A percentile compares a stretch with the other conserved stretches of the same genome.
Evolutionary conservation across 2,329 filamentous ascomycete species (phyloP).

Genomic region (Trichophyton rubrum): DNA sequence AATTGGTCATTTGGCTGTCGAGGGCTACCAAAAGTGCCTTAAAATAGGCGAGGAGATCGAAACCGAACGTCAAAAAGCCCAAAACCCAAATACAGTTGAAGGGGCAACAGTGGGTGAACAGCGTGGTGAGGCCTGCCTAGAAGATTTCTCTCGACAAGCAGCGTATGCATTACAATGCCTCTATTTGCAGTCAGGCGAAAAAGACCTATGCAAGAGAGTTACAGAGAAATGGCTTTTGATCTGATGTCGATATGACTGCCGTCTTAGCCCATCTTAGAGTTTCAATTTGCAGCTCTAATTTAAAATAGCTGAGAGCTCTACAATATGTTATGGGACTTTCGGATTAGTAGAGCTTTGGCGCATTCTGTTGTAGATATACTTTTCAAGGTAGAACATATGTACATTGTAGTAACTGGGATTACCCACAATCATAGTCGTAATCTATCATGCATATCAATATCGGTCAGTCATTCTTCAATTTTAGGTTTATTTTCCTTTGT

Average conservation of each 20-base stretch:
- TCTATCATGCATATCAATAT: background rate
- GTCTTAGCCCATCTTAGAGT: background rate
- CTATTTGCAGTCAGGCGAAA: constrained; percentile 52
- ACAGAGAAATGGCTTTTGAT: constrained; percentile 49
- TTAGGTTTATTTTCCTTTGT: background rate
- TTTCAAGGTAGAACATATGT: background rate
- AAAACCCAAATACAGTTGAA: constrained; percentile 28
- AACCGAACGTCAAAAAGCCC: constrained; percentile 10
- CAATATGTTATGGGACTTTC: no score
- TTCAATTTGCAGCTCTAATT: no score
- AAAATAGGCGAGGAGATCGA: constrained; percentile 37
- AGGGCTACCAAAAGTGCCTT: constrained; percentile 55
- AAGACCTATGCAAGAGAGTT: constrained; percentile 46
- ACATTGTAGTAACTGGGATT: background rate
- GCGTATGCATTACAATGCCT: constrained; percentile 63
- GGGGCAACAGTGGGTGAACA: constrained; percentile 18
- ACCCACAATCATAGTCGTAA: background rate
- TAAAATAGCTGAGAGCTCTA: no score
- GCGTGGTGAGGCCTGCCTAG: constrained; percentile 15
- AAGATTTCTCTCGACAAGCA: constrained; percentile 54
- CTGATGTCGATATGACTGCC: constrained; percentile 17
- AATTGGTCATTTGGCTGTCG: constrained; percentile 57
- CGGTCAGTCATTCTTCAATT: background rate
- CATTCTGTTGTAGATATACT: no score
- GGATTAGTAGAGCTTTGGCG: no score